Conservation (phyloP, 306 rosid species). For the Begonia masoniana region DNA sequence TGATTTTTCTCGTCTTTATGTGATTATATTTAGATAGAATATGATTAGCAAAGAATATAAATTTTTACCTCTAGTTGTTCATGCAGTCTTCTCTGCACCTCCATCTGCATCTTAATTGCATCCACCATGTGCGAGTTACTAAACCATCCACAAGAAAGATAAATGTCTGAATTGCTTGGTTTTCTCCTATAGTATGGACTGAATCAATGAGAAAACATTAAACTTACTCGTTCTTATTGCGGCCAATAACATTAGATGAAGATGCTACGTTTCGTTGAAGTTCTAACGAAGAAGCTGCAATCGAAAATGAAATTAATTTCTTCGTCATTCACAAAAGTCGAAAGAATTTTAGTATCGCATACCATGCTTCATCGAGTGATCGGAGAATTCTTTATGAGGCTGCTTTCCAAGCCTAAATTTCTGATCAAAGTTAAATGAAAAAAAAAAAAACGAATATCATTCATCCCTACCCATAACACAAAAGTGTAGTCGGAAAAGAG, state of each 20-base stretch:
- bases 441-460: constrained; percentile 5
- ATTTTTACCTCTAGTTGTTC: constrained; percentile 84
- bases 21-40: no score
- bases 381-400: constrained; percentile 98
- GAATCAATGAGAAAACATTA: background rate
- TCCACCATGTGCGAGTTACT: constrained; percentile 60
- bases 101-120: constrained; percentile 96
- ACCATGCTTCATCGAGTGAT: constrained; percentile 91
- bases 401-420: constrained; percentile 99
- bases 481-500: constrained; percentile 1
- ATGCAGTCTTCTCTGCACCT: constrained; percentile 96
- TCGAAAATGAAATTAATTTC: background rate
- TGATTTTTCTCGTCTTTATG: no score
- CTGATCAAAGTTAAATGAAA: constrained; percentile 29
- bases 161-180: background rate
- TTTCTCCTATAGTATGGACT: background rate
- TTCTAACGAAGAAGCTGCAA: constrained; percentile 66
- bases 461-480: no score
- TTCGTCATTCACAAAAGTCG: no score
- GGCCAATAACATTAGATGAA: constrained; percentile 74
- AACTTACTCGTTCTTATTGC: constrained; percentile 91
- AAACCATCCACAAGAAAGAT: constrained; percentile 2
- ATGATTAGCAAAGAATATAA: background rate
- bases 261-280: constrained; percentile 78
- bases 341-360: constrained; percentile 34